Percentiles rank a stretch among this genome's conserved stretches.
These are phyloP conservation scores for Lactarius psammicola DNA, from an alignment of 768 basidiomycete genomes.

Conservation along the genomic window DNA sequence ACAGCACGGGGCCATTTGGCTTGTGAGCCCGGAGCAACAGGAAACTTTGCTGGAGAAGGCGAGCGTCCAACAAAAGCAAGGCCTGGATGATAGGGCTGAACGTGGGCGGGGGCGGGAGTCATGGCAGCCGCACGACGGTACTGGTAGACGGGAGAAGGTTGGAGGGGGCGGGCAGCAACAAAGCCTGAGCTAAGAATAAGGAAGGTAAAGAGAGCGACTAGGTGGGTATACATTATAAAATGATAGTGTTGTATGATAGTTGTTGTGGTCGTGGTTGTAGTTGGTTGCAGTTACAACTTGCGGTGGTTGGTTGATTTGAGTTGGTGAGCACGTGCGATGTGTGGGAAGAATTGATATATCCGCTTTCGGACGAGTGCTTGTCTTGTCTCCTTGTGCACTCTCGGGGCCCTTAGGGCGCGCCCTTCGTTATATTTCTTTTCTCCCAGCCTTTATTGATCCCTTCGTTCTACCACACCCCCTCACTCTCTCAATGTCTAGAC, in stretches of 20 bases:
- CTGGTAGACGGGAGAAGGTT: neutral
- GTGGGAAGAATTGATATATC: neutral
- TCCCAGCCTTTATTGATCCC: neutral
- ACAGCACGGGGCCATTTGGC: neutral
- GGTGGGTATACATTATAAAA: neutral
- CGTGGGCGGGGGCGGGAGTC: neutral
- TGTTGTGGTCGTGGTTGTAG: neutral
- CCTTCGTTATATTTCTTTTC: constrained; percentile 1
- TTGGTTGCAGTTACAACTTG: neutral
- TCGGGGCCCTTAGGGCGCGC: constrained; percentile 1
- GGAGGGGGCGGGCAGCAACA: neutral
- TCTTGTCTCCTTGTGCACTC: constrained; percentile 21
- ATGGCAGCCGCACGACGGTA: neutral
- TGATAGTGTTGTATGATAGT: neutral
- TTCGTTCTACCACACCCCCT: neutral
- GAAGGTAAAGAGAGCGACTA: constrained; percentile 2
- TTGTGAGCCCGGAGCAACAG: neutral
- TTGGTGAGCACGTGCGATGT: constrained; percentile 1
- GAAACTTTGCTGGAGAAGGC: neutral
- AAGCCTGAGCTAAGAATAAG: neutral
- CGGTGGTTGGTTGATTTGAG: neutral
- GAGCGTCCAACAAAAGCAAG: neutral
- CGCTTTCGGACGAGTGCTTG: constrained; percentile 10
- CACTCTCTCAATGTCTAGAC: constrained; percentile 9
- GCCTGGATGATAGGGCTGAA: constrained; percentile 7